Percentiles rank a stretch among this genome's conserved stretches.
Evolutionary conservation across 495 filamentous ascomycete genomes (phyloP).

Genomic region (Lichenothelia convexa): DNA sequence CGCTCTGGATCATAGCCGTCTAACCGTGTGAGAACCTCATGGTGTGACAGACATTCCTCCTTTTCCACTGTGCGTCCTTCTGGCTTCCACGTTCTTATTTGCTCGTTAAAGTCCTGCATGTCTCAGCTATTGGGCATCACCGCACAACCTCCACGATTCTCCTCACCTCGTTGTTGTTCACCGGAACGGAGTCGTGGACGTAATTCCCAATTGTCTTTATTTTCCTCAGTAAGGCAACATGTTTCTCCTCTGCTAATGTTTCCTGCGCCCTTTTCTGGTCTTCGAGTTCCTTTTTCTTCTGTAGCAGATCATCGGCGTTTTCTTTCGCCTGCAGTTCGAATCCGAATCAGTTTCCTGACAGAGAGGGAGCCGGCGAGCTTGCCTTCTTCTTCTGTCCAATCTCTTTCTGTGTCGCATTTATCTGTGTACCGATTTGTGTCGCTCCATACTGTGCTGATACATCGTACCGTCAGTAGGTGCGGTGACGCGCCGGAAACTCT

Average conservation of each 20-base stretch:
- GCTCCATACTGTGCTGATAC: slow-evolving; percentile 45
- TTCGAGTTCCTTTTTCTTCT: slow-evolving; percentile 57
- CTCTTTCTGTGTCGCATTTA: slow-evolving; percentile 76
- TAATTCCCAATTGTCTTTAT: slow-evolving; percentile 79
- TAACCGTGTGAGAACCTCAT: slow-evolving; percentile 75
- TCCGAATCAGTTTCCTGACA: too few relatives aligned
- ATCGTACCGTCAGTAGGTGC: neutral
- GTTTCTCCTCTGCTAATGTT: slow-evolving; percentile 54
- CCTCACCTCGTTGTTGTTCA: slow-evolving; percentile 66
- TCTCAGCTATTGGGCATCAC: neutral
- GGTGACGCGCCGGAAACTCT: neutral
- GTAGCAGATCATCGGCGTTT: slow-evolving; percentile 53
- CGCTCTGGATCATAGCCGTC: slow-evolving; percentile 90
- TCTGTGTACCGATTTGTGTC: slow-evolving; percentile 58
- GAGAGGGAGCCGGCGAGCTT: too few relatives aligned
- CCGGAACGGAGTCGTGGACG: slow-evolving; percentile 81
- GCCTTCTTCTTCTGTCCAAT: slow-evolving; percentile 89
- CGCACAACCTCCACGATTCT: neutral
- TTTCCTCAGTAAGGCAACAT: slow-evolving; percentile 51
- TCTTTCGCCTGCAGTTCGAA: slow-evolving; percentile 50
- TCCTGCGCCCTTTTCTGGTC: slow-evolving; percentile 64
- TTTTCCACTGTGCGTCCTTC: slow-evolving; percentile 51
- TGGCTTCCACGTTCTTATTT: slow-evolving; percentile 64
- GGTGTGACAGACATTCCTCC: slow-evolving; percentile 63
- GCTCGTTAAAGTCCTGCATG: slow-evolving; percentile 54